These are phyloP conservation scores for Colletotrichum musicola DNA, from an alignment of 2,329 filamentous ascomycete genomes.

Conservation along the genomic window DNA sequence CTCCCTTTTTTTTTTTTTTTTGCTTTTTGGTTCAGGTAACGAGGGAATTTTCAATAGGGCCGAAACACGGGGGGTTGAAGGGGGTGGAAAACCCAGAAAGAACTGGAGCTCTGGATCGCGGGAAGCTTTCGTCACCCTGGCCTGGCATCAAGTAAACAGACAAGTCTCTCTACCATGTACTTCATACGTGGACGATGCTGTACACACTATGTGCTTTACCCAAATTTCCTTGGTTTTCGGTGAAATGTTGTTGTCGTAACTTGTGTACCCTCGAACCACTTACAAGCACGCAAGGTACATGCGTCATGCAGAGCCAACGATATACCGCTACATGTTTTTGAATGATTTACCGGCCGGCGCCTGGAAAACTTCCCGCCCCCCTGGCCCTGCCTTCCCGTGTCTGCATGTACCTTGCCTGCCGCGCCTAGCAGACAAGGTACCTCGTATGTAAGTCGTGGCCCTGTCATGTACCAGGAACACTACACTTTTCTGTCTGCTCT, in stretches of 20 bases:
- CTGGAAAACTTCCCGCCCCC: not conserved
- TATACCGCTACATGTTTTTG: no score
- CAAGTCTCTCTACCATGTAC: no score
- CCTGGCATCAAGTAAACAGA: not conserved
- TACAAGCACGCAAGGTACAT: not conserved
- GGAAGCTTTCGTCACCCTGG: conserved; percentile 21
- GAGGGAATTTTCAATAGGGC: conserved; percentile 17
- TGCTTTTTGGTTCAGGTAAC: conserved; percentile 10
- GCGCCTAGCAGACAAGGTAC: not conserved
- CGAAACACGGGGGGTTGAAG: conserved; percentile 21
- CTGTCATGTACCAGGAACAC: not conserved
- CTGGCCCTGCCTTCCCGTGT: not conserved
- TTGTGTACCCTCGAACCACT: not conserved
- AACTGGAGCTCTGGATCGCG: conserved; percentile 29
- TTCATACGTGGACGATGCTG: not conserved
- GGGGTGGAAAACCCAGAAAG: conserved; percentile 5
- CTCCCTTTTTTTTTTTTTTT: not conserved
- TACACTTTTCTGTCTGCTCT: not conserved
- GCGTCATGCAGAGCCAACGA: conserved; percentile 8
- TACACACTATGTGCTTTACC: not conserved
- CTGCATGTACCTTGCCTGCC: not conserved
- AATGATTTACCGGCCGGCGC: not conserved
- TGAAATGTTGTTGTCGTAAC: not conserved
- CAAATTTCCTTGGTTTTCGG: not conserved
- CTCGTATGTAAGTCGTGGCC: no score